Base-by-base conservation (phyloP, 2,329 filamentous ascomycete species). In the Hawksworthiomyces lignivorus region DNA sequence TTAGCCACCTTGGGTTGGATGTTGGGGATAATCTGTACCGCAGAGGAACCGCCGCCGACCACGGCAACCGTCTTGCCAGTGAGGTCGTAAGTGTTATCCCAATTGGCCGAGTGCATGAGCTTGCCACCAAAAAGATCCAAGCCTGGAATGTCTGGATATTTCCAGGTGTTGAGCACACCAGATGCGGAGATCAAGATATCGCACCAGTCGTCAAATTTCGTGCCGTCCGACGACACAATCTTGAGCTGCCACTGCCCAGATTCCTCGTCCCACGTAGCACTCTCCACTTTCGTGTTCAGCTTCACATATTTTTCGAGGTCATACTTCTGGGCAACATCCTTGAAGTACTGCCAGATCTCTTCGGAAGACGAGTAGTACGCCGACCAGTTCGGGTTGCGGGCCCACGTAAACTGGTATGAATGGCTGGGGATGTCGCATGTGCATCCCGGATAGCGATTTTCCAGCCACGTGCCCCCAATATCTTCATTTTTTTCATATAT, bases 401-500 rank as follows among this genome's bases (percentile, higher is more conserved):
- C 67, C 68, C 72, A 80, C 3, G 73, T 72, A 52, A 76, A 80
- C 51, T 77, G 75, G 52, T 80, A 81, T 54, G 73, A 76, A 56
- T 79, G 75, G 51, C 65, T 70, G 10, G 72, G 72, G 22, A 76
- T 65, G 51, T 76, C 75, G 53, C 72, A 77, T 39, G 62, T 62
- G 48, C 72, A 75, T 8, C 73, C 73, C 0, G 75, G 74, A 47
- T 79, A 79, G n/a, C 65, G 61, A 51, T 77, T 77, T 5, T 53
- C 56, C 2, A 58, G 24, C 58, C 58, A 61, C 1, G 57, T 60
- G 2, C 57, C 58, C 1, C 54, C 77, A 53, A 83, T 70, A 39
- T 82, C 77, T 0, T 63, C 53, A 47, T 84, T 84, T 60, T 84
- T 84, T 54, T 84, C 80, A 39, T 76, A 76, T 28, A 84, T 76